Evolutionary conservation across 768 basidiomycete genomes (phyloP).

Genomic region (Thelephora aurantiotincta): DNA sequence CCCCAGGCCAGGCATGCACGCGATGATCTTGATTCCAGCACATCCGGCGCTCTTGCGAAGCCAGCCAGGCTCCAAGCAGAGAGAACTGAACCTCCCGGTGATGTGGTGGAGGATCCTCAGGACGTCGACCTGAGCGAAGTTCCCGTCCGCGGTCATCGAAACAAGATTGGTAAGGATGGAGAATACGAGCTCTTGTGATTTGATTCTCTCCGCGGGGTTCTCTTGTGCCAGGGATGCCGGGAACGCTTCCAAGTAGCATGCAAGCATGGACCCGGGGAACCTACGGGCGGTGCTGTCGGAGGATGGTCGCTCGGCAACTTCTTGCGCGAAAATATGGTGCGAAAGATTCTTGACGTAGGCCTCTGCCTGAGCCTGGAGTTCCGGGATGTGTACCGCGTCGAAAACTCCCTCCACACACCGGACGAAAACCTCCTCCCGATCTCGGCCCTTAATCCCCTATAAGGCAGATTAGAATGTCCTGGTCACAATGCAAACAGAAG

Average conservation of each 20-base stretch:
- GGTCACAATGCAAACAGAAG: background rate
- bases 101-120: slow-evolving; percentile 67
- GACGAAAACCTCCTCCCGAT: slow-evolving; percentile 62
- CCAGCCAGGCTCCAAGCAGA: slow-evolving; percentile 91
- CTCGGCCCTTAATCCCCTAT: slow-evolving; percentile 60
- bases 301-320: slow-evolving; percentile 46
- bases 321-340: slow-evolving; percentile 56
- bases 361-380: slow-evolving; percentile 56
- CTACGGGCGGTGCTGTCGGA: slow-evolving; percentile 39
- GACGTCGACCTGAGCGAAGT: slow-evolving; percentile 38
- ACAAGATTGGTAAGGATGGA: slow-evolving; percentile 57
- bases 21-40: slow-evolving; percentile 71
- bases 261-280: slow-evolving; percentile 41
- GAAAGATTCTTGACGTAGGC: slow-evolving; percentile 58
- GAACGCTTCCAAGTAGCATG: slow-evolving; percentile 69
- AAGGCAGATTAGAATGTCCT: background rate
- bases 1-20: slow-evolving; percentile 54
- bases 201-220: slow-evolving; percentile 41
- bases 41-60: slow-evolving; percentile 81
- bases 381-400: slow-evolving; percentile 56
- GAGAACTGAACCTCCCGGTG: slow-evolving; percentile 65
- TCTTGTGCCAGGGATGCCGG: slow-evolving; percentile 64
- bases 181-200: slow-evolving; percentile 45
- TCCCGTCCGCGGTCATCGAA: slow-evolving; percentile 30
- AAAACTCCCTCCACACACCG: slow-evolving; percentile 63